Percentiles rank a stretch among this genome's conserved stretches.
These are phyloP conservation scores for Asterochloris erici DNA, from an alignment of 139 green algal species.

Conservation along the genomic window DNA sequence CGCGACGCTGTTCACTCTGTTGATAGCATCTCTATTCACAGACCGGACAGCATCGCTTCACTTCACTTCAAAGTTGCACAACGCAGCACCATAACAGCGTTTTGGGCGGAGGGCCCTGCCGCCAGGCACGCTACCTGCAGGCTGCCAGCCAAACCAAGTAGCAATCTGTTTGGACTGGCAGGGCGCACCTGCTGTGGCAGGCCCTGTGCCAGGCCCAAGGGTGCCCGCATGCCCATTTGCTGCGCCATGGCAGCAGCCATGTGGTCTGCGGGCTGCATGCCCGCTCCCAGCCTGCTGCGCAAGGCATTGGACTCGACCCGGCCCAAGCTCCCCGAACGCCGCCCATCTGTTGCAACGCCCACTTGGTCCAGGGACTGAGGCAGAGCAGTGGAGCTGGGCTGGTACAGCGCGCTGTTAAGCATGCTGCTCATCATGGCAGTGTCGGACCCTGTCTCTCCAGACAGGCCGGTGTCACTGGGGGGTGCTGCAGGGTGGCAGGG, in stretches of 20 bases:
- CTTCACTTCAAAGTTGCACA: background rate
- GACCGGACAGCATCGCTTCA: no score
- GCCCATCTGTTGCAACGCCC: no score
- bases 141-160: background rate
- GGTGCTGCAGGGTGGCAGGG: background rate
- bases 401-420: background rate
- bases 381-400: background rate
- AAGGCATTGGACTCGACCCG: no score
- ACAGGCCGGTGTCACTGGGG: background rate
- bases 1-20: background rate
- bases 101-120: background rate
- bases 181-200: no score
- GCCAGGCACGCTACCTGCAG: background rate
- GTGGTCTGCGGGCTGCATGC: no score
- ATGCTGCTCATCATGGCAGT: constrained; percentile 2
- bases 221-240: no score
- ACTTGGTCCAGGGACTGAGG: background rate
- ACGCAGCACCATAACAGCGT: background rate
- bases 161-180: no score
- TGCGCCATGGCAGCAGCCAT: no score
- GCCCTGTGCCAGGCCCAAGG: no score
- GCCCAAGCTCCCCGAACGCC: no score
- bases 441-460: background rate
- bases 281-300: no score
- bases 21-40: background rate